A percentile compares a stretch with the other conserved stretches of the same genome.
Conservation (phyloP, 2,329 filamentous ascomycete species). For the Pseudocercospora fuligena region DNA sequence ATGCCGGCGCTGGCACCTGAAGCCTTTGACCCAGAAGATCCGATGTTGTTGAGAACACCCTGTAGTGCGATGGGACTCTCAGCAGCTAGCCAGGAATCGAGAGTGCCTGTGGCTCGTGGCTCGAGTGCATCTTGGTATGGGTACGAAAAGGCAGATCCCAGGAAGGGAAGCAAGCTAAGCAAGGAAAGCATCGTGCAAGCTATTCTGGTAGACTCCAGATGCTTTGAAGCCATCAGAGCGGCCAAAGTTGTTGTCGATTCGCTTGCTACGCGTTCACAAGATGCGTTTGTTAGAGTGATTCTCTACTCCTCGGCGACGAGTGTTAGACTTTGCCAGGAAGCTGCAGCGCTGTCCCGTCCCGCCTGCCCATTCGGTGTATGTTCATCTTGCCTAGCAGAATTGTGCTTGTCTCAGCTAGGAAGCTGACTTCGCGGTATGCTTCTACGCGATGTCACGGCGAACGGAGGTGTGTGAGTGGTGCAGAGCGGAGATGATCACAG, state of each 20-base stretch:
- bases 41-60: slow-evolving; percentile 61
- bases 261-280: background rate
- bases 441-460: slow-evolving; percentile 11
- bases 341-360: background rate
- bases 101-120: slow-evolving; percentile 26
- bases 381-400: background rate
- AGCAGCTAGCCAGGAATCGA: slow-evolving; percentile 45
- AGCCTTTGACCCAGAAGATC: slow-evolving; percentile 55
- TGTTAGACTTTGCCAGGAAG: background rate
- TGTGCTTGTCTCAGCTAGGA: slow-evolving; percentile 16
- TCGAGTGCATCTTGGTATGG: slow-evolving; percentile 21
- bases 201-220: background rate
- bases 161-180: slow-evolving; percentile 19
- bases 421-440: slow-evolving; percentile 7
- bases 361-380: background rate
- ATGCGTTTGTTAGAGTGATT: background rate
- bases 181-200: slow-evolving; percentile 17
- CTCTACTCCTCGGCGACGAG: background rate
- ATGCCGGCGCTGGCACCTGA: slow-evolving; percentile 56
- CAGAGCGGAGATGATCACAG: slow-evolving; percentile 15
- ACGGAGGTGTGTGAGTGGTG: slow-evolving; percentile 16
- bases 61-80: slow-evolving; percentile 57
- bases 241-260: background rate
- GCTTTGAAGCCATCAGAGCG: background rate
- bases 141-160: slow-evolving; percentile 13